Evolutionary conservation across 164 flowering plant species (phyloP), one percentile per base, ranked within the genome.

Genomic region (Kalanchoe fedtschenkoi): DNA sequence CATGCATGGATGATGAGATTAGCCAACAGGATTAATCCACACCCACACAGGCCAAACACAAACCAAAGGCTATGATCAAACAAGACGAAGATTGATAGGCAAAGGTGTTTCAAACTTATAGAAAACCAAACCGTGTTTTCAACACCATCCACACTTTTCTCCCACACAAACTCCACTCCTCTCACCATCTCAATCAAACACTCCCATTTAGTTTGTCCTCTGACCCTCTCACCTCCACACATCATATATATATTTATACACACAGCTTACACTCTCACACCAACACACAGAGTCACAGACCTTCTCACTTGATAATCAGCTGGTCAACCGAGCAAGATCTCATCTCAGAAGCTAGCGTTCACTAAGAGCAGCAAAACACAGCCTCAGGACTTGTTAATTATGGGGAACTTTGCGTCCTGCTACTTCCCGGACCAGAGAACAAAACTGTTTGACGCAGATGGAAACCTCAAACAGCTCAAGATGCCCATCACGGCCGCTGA

Each of bases 401-500:
- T 58, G 61, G 61, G 61, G 16, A 58, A 58, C 38, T 58, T 32
- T 34, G 19, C 38, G 7, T 62, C 41, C 30, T 63, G 60, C 37
- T 54, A 22, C 30, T 47, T 34, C 38, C 34, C 47, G 3, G 33
- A 28, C 33, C 3, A 24, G 11, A 13, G 42, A 4, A 71, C 80
- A 1, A 70, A 51, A 54, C 63, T 78, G 5, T 47, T 70, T 8
- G 80, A 70, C 41, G 19, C 43, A 2, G 24, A 32, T 58, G 80
- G 81, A 16, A 63, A 60, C 21, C 44, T 71, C 17, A 62, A 62
- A 47, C 38, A 57, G 22, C 46, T 80, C 6, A 53, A 63, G 4
- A 33, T 71, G 15, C 80, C 82, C 0, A 63, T 78, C 2, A 75
- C 65, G n/a, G 81, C 79, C 1, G 85, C 77, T 10, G 82, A 81